These are phyloP conservation scores for Helotiales sp. DNA, from an alignment of 2,329 filamentous ascomycete genomes.

Conservation along the genomic window DNA sequence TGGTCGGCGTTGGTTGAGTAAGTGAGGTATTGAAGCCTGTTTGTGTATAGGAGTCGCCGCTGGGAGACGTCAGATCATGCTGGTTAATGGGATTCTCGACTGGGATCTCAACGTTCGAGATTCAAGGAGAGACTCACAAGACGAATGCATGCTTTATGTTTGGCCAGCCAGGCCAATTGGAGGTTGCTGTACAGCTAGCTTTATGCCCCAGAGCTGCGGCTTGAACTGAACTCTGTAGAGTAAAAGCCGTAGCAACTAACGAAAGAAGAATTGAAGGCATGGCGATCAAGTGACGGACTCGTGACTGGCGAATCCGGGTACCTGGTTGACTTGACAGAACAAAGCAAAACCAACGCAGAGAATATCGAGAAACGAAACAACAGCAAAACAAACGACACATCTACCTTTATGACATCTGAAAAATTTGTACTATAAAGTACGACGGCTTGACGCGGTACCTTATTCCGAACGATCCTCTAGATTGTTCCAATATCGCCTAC, in stretches of 20 bases:
- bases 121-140: constrained; percentile 38
- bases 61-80: constrained; percentile 16
- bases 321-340: not conserved
- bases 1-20: constrained; percentile 36
- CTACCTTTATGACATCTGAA: not conserved
- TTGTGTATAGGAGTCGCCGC: constrained; percentile 43
- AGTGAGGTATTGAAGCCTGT: constrained; percentile 39
- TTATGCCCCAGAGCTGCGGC: constrained; percentile 1
- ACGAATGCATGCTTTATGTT: constrained; percentile 43
- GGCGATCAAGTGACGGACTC: not conserved
- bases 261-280: constrained; percentile 15
- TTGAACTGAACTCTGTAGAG: constrained; percentile 9
- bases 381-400: not conserved
- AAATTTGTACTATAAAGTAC: not conserved
- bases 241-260: constrained; percentile 7
- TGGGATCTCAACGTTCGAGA: no score
- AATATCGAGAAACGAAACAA: not conserved
- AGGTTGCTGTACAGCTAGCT: constrained; percentile 5
- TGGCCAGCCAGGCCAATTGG: constrained; percentile 30
- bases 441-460: constrained; percentile 3
- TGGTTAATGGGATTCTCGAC: not conserved
- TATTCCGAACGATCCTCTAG: constrained; percentile 1
- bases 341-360: not conserved
- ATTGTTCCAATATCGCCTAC: constrained; percentile 8
- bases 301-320: not conserved